Evolutionary conservation across 306 rosid species (phyloP), one percentile per base, ranked within the genome.

Genomic region (Lathyrus oleraceus): DNA sequence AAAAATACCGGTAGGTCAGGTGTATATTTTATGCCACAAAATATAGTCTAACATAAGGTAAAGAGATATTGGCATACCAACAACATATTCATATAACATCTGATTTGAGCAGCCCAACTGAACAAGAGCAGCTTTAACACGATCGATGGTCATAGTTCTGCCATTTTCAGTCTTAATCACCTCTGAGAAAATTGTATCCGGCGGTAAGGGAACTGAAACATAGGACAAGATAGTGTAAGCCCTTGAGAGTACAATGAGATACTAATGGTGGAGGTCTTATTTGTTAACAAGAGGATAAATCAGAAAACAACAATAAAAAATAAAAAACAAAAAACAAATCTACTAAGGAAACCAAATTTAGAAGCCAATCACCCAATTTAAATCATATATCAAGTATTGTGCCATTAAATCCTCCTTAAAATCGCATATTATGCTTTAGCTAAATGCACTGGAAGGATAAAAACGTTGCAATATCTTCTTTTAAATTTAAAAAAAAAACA

Each of bases 121-220:
- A 53, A 69, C 66, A 67, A 94, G 97, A 68, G 84, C 79, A 75
- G 85, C 91, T 83, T 70, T 76, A 47, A 91, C 94, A 52, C 86
- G 85, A 65, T 87, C 96, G 12, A 77, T 40, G 49, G 96, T 91
- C 87, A 84, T 74, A 43, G 80, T 79, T 40, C 87, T 86, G 25
- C 96, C 95, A 32, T 65, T 75, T 84, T 85, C 95, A 68, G 84
- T 88, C 78, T 94, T 86, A 15, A 85, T 78, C 40, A 91, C 96
- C 88, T 91, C 99, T 15, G 83, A 76, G 61, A 69, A 84, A 76
- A 91, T 87, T 32, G 73, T 67, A 42, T 84, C 80, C 71, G 90
- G 68, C 4, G 90, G 76, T 67, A 87, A 43, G 35, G 97, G 91
- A 74, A 62, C 99, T 94, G 89, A 59, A 85, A 88, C 63, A 72